Evolutionary conservation across 1,284 basidiomycete species (phyloP).

Genomic region (Cryptococcus sp.): DNA sequence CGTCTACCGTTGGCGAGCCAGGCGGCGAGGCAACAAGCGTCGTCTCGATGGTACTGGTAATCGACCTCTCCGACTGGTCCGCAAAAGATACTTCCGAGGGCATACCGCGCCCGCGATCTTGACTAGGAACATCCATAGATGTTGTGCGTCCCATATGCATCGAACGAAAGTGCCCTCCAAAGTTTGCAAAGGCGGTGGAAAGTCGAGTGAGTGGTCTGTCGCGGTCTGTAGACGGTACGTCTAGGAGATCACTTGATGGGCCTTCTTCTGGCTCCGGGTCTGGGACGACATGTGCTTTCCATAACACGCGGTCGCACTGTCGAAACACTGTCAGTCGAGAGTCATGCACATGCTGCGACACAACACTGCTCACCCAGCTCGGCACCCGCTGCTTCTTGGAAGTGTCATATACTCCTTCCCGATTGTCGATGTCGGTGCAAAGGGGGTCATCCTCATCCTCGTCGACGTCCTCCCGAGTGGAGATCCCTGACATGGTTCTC

Average conservation of each 20-base stretch:
- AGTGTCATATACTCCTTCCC: slow-evolving; percentile 56
- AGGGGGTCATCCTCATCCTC: slow-evolving; percentile 31
- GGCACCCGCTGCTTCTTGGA: slow-evolving; percentile 58
- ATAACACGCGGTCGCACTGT: slow-evolving; percentile 54
- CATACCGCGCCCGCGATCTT: slow-evolving; percentile 16
- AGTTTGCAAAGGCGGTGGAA: slow-evolving; percentile 34
- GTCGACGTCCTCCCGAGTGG: slow-evolving; percentile 10
- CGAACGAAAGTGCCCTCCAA: slow-evolving; percentile 34
- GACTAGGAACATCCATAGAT: slow-evolving; percentile 26
- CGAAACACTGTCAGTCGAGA: slow-evolving; percentile 2
- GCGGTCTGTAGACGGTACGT: slow-evolving; percentile 7
- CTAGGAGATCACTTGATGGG: slow-evolving; percentile 2
- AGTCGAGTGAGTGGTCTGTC: slow-evolving; percentile 30
- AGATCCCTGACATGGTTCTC: slow-evolving; percentile 36
- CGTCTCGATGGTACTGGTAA: not conserved
- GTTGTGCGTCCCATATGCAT: slow-evolving; percentile 23
- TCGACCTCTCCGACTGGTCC: not conserved
- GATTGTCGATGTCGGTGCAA: slow-evolving; percentile 39
- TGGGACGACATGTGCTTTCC: slow-evolving; percentile 48
- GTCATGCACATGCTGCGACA: no score
- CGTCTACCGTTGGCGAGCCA: slow-evolving; percentile 11
- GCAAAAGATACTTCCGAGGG: not conserved
- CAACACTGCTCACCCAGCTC: slow-evolving; percentile 49
- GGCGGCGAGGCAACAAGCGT: slow-evolving; percentile 12
- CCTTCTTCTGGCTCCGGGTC: slow-evolving; percentile 19